Evolutionary conservation across 768 basidiomycete genomes (phyloP), one percentile per base, ranked within the genome.

Genomic region (Boletus vinaceobasis): DNA sequence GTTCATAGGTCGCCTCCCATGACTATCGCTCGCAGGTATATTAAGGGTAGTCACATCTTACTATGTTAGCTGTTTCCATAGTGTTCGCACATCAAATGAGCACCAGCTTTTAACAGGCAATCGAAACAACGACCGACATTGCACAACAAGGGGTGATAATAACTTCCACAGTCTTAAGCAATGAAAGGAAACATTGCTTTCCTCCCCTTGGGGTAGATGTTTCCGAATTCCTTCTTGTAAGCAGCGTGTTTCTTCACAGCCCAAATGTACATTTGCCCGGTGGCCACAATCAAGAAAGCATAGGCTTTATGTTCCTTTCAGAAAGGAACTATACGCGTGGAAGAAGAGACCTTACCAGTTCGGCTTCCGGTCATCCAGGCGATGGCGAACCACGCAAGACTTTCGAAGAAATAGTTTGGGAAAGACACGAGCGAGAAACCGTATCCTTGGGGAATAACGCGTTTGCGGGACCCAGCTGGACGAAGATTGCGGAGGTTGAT

Each of bases 371-470:
- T 93, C 85, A 98, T 86, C 21, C 77, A 76, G 23, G 79, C 79
- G 47, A 97, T 77, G 15, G 79, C 75, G 5, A 77, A 64, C 91
- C 96, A 97, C 0, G 75, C 87, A 26, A 96, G 56, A 8, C 75
- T 79, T 73, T 99, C 97, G 65, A 95, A 98, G 68, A 90, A 85
- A 74, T 99, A 99, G 71, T 99, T 98, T 15, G 96, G 93, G 76
- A 82, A 89, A 7, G 91, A 88, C 38, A 95, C 80, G n/a, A 82
- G 73, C 50, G 84, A 77, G 74, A 98, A 99, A 7, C 94, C 95
- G 60, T 93, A 96, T 26, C 97, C 96, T n/a, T 77, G 73, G 0
- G 97, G 97, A 61, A 97, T 87, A n/a, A 80, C 86, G 45, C 96
- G 87, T 52, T 79, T 82, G 55, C 82, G 85, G 7, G 86, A 81